Evolutionary conservation across 2,329 filamentous ascomycete species (phyloP), one percentile per base, ranked within the genome.

Genomic region (Beauveria caledonica): DNA sequence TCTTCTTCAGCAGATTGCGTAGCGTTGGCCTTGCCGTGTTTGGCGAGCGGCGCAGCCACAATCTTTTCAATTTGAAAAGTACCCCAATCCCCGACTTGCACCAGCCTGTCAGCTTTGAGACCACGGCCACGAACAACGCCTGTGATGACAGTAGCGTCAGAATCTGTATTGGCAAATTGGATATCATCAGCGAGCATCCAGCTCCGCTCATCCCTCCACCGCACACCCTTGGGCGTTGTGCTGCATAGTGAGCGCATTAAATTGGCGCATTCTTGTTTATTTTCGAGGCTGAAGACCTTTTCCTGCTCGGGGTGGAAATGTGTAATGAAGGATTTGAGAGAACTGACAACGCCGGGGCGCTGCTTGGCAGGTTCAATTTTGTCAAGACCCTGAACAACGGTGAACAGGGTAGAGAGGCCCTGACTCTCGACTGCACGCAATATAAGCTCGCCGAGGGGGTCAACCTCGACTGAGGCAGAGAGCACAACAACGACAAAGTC

Each of bases 251-350:
- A 93, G 57, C 95, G 85, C 74, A 97, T 89, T 42, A 96, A 78
- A 71, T 97, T 97, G 56, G 91, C 85, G 71, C 90, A 93, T 72
- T 99, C 94, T 70, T 96, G 92, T 69, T 90, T 83, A 63, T 84
- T 93, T 70, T 96, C 92, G 60, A 97, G 80, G 66, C 86, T 94
- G 73, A 93, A 90, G 17, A 99, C 81, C 74, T 94, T 97, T 68
- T 97, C 92, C 68, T 94, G 88, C 25, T 90, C 84, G 0, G 94
- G 92, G 72, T 97, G 93, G 77, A 96, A 99, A 72, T 96, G 93
- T 27, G 86, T 91, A 69, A 97, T 92, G 75, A 89, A 97, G 1
- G 91, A 95, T 72, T 92, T 94, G 60, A 99, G 80, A 1, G 92
- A 97, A 52, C 86, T 81, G 53, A 93, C 76, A 11, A 96, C 85